These are phyloP conservation scores for Pythium dissimile DNA, from an alignment of 352 stramenopile species.

Conservation along the genomic window DNA sequence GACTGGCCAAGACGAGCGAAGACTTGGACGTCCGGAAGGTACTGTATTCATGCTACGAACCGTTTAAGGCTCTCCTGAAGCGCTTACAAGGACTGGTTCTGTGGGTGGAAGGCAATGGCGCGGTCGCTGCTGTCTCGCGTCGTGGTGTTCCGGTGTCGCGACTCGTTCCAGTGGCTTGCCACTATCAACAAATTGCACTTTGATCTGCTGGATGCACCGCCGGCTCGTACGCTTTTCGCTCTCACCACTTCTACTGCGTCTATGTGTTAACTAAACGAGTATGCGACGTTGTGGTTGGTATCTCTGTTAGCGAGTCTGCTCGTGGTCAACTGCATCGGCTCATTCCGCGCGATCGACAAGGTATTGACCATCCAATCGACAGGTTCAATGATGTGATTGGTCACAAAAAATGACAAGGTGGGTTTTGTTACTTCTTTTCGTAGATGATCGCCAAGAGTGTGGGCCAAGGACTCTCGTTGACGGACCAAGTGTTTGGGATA, in stretches of 20 bases:
- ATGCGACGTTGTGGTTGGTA: background rate
- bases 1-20: conserved; percentile 3
- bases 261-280: no score
- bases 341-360: conserved; percentile 70
- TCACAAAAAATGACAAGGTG: no score
- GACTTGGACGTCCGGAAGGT: conserved; percentile 9
- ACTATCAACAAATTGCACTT: conserved; percentile 75
- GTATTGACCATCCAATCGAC: conserved; percentile 19
- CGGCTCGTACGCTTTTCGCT: conserved; percentile 33
- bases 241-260: background rate
- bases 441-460: conserved; percentile 59
- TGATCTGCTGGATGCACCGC: conserved; percentile 40
- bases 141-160: conserved; percentile 43
- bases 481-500: conserved; percentile 60
- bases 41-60: no score
- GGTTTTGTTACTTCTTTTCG: no score
- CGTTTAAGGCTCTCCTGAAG: no score
- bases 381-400: background rate
- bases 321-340: conserved; percentile 58
- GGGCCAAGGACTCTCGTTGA: conserved; percentile 45
- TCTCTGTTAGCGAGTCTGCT: conserved; percentile 40
- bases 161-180: conserved; percentile 73
- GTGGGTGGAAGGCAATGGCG: background rate
- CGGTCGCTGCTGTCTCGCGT: conserved; percentile 29
- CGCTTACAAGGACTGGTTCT: no score